Conservation (phyloP, 331 rosid species). For the Arachis monticola region DNA sequence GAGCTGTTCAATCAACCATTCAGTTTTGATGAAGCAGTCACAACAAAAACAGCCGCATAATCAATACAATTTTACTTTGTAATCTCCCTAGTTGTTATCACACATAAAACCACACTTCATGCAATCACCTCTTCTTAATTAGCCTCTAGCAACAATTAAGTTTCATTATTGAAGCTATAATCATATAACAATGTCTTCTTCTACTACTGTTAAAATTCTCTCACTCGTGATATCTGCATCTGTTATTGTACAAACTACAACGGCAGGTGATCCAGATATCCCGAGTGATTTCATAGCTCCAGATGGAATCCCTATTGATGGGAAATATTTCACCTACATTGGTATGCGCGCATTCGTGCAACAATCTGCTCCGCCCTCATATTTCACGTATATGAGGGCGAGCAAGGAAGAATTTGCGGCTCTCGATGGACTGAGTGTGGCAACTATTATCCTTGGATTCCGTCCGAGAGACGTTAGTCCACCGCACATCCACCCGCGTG, state of each 20-base stretch:
- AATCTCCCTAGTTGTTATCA: too few species aligned
- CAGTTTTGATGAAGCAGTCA: too few species aligned
- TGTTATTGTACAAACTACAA: slow-evolving; percentile 30
- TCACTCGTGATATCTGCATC: slow-evolving; percentile 20
- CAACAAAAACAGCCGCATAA: too few species aligned
- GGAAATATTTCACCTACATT: slow-evolving; percentile 60
- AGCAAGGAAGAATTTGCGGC: slow-evolving; percentile 53
- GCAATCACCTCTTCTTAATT: too few species aligned
- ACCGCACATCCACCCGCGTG: slow-evolving; percentile 47
- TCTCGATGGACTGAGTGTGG: slow-evolving; percentile 61
- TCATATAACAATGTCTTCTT: slow-evolving; percentile 17
- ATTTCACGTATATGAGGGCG: slow-evolving; percentile 47
- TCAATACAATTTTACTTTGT: too few species aligned
- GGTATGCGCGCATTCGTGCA: slow-evolving; percentile 42
- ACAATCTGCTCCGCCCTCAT: not conserved
- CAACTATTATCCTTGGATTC: slow-evolving; percentile 54
- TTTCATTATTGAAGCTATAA: too few species aligned
- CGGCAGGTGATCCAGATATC: slow-evolving; percentile 40
- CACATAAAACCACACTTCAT: too few species aligned
- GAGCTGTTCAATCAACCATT: too few species aligned
- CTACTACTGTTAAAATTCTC: slow-evolving; percentile 16
- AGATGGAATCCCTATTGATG: slow-evolving; percentile 3
- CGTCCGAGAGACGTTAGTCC: slow-evolving; percentile 36
- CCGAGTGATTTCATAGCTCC: slow-evolving; percentile 51
- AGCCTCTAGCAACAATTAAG: too few species aligned